These are phyloP conservation scores for Agrocybe chaxingu DNA, from an alignment of 768 basidiomycete genomes.

Conservation along the genomic window DNA sequence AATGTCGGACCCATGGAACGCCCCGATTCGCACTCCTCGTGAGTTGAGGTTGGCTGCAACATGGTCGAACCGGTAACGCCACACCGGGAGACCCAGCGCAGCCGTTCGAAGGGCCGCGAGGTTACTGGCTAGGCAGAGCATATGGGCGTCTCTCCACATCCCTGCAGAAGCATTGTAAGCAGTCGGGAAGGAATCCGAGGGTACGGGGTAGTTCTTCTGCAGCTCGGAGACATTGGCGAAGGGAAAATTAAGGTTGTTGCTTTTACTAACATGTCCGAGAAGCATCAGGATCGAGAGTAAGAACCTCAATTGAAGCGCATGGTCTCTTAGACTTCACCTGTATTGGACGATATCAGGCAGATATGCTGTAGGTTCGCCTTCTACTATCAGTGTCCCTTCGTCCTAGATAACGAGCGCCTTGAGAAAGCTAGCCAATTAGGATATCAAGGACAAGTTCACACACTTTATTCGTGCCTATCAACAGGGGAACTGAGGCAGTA, in stretches of 20 bases:
- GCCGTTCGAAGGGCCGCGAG: slow-evolving; percentile 21
- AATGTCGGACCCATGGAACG: slow-evolving; percentile 29
- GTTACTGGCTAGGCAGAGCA: slow-evolving; percentile 30
- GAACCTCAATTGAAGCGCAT: not conserved
- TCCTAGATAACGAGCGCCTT: slow-evolving; percentile 14
- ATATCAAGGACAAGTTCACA: not conserved
- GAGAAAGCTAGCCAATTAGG: not conserved
- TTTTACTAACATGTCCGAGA: slow-evolving; percentile 14
- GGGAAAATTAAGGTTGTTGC: slow-evolving; percentile 32
- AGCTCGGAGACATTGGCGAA: slow-evolving; percentile 21
- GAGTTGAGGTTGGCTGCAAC: slow-evolving; percentile 31
- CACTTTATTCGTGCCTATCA: slow-evolving; percentile 30
- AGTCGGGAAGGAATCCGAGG: slow-evolving; percentile 23
- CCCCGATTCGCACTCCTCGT: slow-evolving; percentile 26
- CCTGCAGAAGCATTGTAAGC: slow-evolving; percentile 30
- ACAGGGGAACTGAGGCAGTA: slow-evolving; percentile 25
- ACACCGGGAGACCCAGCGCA: slow-evolving; percentile 20
- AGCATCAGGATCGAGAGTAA: not conserved
- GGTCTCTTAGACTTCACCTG: slow-evolving; percentile 10
- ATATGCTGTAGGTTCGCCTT: slow-evolving; percentile 31
- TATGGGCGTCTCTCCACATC: slow-evolving; percentile 33
- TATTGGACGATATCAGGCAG: slow-evolving; percentile 25
- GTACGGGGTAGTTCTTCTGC: slow-evolving; percentile 24
- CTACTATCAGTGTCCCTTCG: slow-evolving; percentile 31
- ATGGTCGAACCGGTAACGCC: slow-evolving; percentile 30